Evolutionary conservation across 495 filamentous ascomycete genomes (phyloP).

Genomic region (Hyaloscypha variabilis): DNA sequence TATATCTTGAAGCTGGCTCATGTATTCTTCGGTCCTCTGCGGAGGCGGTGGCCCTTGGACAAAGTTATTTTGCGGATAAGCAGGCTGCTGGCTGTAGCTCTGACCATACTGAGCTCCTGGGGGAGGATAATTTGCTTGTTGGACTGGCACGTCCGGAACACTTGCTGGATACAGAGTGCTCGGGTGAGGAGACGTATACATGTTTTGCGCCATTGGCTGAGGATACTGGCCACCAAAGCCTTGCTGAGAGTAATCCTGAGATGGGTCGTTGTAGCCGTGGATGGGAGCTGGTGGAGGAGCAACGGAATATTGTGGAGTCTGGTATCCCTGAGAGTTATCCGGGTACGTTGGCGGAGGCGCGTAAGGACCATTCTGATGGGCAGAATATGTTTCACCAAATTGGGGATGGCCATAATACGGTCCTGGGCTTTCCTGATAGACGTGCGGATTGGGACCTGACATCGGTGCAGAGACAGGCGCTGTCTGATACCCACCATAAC

Average conservation of each 20-base stretch:
- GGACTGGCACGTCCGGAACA: constrained; percentile 28
- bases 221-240: constrained; percentile 37
- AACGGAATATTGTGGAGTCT: constrained; percentile 24
- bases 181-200: constrained; percentile 32
- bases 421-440: constrained; percentile 41
- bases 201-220: constrained; percentile 22
- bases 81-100: constrained; percentile 33
- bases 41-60: constrained; percentile 22
- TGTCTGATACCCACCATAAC: constrained; percentile 42
- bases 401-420: constrained; percentile 42
- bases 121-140: constrained; percentile 28
- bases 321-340: constrained; percentile 27
- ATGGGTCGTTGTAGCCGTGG: constrained; percentile 23
- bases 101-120: constrained; percentile 26
- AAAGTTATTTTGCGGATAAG: constrained; percentile 25
- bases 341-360: constrained; percentile 34
- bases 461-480: constrained; percentile 27
- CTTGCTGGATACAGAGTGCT: constrained; percentile 29
- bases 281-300: constrained; percentile 16
- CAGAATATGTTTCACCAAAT: constrained; percentile 40
- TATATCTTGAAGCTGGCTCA: constrained; percentile 59
- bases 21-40: constrained; percentile 41
- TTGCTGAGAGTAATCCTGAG: constrained; percentile 34
- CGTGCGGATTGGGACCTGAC: constrained; percentile 28
- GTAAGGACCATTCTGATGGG: constrained; percentile 38